phyloP scores from a whole-genome alignment of 352 stramenopile genomes.

The Phytophthora syringae region DNA sequence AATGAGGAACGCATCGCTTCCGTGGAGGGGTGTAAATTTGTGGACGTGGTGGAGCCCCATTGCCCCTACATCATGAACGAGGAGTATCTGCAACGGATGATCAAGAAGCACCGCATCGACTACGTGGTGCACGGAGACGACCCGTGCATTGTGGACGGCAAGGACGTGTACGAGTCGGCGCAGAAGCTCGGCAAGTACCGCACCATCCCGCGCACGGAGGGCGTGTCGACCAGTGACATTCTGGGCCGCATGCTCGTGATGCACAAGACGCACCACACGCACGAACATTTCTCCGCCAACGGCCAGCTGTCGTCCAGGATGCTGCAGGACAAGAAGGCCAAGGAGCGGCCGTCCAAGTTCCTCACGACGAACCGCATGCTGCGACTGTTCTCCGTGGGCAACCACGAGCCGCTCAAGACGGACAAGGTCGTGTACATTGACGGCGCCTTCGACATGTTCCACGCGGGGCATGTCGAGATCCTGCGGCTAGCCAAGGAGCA shows the following conservation, averaged over 20 bases:
- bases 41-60: constrained; percentile 97
- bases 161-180: constrained; percentile 98
- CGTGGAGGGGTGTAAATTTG: constrained; percentile 98
- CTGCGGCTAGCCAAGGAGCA: constrained; percentile 93
- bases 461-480: constrained; percentile 97
- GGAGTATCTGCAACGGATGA: constrained; percentile 97
- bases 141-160: constrained; percentile 98
- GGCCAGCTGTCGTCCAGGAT: constrained; percentile 83
- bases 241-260: constrained; percentile 98
- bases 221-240: constrained; percentile 99
- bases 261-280: constrained; percentile 93
- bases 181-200: constrained; percentile 97
- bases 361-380: constrained; percentile 97
- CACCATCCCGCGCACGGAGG: constrained; percentile 96
- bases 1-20: constrained; percentile 96
- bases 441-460: constrained; percentile 99
- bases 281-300: constrained; percentile 76
- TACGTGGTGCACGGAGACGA: constrained; percentile 99
- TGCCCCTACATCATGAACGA: constrained; percentile 99
- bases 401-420: constrained; percentile 86
- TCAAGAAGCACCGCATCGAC: constrained; percentile 98
- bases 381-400: constrained; percentile 90
- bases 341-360: constrained; percentile 93
- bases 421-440: constrained; percentile 98
- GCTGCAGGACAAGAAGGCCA: constrained; percentile 52